phyloP scores from a whole-genome alignment of 169 alveolate genomes.

The Eimeria falciformis region DNA sequence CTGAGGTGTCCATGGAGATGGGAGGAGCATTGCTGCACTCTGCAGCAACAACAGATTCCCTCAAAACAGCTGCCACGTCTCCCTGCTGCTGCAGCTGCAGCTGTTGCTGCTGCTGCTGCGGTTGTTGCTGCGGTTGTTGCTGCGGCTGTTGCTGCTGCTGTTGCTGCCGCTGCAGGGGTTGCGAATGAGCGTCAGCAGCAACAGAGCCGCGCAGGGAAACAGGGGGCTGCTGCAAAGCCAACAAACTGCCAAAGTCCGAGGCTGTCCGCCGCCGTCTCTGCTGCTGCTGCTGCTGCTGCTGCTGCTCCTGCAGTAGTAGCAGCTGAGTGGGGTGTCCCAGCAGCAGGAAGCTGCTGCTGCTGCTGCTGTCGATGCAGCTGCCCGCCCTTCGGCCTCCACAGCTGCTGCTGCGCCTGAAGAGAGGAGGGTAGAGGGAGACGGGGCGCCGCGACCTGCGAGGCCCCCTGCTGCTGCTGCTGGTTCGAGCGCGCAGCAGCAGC shows the following conservation, averaged over 20 bases:
- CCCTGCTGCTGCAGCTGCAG: slow-evolving; percentile 24
- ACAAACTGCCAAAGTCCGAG: not conserved
- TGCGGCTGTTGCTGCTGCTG: slow-evolving; percentile 32
- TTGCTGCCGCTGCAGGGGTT: not conserved
- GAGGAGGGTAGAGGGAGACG: not conserved
- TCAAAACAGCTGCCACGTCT: not conserved
- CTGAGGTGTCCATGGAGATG: not conserved
- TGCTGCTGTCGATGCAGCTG: not conserved
- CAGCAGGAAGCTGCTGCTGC: slow-evolving; percentile 9
- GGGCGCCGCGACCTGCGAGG: not conserved
- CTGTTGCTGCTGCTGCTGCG: slow-evolving; percentile 22
- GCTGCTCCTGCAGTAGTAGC: not conserved
- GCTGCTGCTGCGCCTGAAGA: slow-evolving; percentile 36
- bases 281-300: slow-evolving; percentile 41
- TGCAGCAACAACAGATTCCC: slow-evolving; percentile 1
- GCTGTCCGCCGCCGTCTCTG: not conserved
- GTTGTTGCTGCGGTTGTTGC: not conserved
- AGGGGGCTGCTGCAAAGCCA: not conserved
- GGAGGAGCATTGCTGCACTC: not conserved
- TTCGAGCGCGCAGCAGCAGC: slow-evolving; percentile 3
- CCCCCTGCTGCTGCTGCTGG: slow-evolving; percentile 41
- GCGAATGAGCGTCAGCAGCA: slow-evolving; percentile 6
- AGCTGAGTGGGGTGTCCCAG: not conserved
- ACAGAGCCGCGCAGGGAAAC: not conserved
- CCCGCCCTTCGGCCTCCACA: not conserved